Base-by-base conservation (phyloP, 2,329 filamentous ascomycete genomes). In the Arthrobotrys sinensis region DNA sequence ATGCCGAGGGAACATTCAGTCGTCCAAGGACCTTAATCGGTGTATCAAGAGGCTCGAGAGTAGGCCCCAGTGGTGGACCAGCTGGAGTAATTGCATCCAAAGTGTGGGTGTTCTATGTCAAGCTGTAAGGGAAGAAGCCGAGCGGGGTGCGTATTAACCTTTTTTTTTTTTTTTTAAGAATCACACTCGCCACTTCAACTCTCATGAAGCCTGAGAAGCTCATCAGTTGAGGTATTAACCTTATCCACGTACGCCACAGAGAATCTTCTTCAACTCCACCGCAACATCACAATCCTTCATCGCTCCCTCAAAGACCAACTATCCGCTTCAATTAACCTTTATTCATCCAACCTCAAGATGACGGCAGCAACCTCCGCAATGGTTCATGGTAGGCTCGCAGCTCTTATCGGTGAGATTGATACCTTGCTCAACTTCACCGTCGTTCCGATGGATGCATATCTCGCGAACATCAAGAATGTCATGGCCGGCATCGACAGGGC, bases 1-100 rank as follows among this genome's bases (percentile, higher is more conserved):
- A 24, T 82, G 81, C 50, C 67, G 70, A 36, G 50, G 67, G 16
- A 73, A 67, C 10, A 55, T 62, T 10, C 76, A 70, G 19, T 70
- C 77, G 8, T 46, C 65, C n/a, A 71, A 28, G 4, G 76, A 78
- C 19, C 64, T 76, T 34, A 45, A 69, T n/a, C 64, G 69, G 60
- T 82, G 81, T 52, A 72, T 82, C 50, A 80, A 73, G 60, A 81
- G 65, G 50, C 64, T 82, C 3, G 81, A 81, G 34, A 79, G 73
- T 19, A 77, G 80, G 16, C 79, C 81, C 1, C 81, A 82, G 34
- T 82, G 81, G 80, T 82, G 81, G 81, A 82, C 81, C 1, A 82
- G 81, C 40, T 80, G 81, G 43, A 82, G 81, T 45, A 82, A 82
- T 52, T 82, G 81, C 52, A 76, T 82, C n/a, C 81, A 82, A 65